Conservation (phyloP, 1,284 basidiomycete species). For the Rugiboletus extremiorientalis region DNA sequence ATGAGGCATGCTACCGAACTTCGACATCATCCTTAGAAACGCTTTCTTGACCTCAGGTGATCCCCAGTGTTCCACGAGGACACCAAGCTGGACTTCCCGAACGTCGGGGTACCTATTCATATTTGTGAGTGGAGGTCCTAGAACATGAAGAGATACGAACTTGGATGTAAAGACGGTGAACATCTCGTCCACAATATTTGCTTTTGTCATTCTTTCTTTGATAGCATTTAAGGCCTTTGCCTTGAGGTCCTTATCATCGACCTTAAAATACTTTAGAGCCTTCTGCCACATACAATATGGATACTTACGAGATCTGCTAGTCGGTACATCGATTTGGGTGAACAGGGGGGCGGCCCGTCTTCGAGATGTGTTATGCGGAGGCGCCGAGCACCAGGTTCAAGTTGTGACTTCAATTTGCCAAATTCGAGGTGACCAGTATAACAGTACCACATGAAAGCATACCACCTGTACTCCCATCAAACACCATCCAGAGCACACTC, state of each 20-base stretch:
- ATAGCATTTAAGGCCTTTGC: conserved; percentile 25
- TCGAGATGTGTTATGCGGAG: neutral
- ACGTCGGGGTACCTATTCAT: conserved; percentile 21
- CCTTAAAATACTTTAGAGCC: conserved; percentile 5
- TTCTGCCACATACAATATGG: neutral
- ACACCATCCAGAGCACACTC: neutral
- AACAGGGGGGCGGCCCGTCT: conserved; percentile 21
- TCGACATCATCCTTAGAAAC: conserved; percentile 17
- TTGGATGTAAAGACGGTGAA: conserved; percentile 31
- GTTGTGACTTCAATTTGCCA: conserved; percentile 22
- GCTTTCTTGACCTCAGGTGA: conserved; percentile 15
- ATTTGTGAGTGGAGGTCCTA: conserved; percentile 2
- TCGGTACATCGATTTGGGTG: conserved; percentile 36
- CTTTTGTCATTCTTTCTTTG: conserved; percentile 11
- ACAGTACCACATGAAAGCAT: conserved; percentile 33
- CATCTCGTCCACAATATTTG: conserved; percentile 29
- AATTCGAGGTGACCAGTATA: conserved; percentile 30
- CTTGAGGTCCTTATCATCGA: conserved; percentile 20
- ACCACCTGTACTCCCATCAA: conserved; percentile 21
- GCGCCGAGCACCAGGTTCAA: neutral
- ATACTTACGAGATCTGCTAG: conserved; percentile 26
- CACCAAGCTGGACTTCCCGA: conserved; percentile 11
- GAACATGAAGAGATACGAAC: conserved; percentile 10
- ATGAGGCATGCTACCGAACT: conserved; percentile 17
- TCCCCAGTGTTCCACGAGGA: conserved; percentile 9